Evolutionary conservation across 805 yeast genomes (phyloP).

Genomic region (Scheffersomyces spartinae): DNA sequence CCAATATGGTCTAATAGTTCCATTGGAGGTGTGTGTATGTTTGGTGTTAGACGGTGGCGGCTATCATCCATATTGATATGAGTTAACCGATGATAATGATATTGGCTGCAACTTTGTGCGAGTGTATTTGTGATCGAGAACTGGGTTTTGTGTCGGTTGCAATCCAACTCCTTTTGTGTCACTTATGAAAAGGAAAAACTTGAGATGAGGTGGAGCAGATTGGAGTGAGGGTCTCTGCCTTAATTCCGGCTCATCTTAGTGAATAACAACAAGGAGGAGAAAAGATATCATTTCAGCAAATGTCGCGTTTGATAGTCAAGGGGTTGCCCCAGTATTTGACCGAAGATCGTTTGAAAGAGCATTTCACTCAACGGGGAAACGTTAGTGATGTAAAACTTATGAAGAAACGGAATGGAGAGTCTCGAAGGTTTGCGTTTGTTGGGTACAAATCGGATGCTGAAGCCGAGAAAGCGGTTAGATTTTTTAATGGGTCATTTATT

Average conservation of each 20-base stretch:
- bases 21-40: slow-evolving; percentile 10
- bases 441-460: slow-evolving; percentile 69
- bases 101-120: no score
- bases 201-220: no score
- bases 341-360: slow-evolving; percentile 60
- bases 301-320: slow-evolving; percentile 88
- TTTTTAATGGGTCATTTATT: slow-evolving; percentile 66
- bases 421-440: slow-evolving; percentile 86
- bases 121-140: no score
- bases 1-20: slow-evolving; percentile 25
- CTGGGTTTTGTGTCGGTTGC: neutral
- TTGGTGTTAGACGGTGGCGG: no score
- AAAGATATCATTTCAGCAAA: slow-evolving; percentile 10
- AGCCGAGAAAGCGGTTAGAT: slow-evolving; percentile 68
- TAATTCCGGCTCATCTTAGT: no score
- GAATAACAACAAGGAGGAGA: neutral
- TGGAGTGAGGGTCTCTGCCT: no score
- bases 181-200: slow-evolving; percentile 2
- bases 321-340: slow-evolving; percentile 72
- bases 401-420: slow-evolving; percentile 72
- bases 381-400: slow-evolving; percentile 85
- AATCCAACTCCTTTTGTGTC: slow-evolving; percentile 1
- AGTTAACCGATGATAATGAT: no score
- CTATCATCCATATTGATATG: no score
- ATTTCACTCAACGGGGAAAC: slow-evolving; percentile 47